These are phyloP conservation scores for Ophiostoma australiae DNA, from an alignment of 2,329 filamentous ascomycete species.

Conservation along the genomic window DNA sequence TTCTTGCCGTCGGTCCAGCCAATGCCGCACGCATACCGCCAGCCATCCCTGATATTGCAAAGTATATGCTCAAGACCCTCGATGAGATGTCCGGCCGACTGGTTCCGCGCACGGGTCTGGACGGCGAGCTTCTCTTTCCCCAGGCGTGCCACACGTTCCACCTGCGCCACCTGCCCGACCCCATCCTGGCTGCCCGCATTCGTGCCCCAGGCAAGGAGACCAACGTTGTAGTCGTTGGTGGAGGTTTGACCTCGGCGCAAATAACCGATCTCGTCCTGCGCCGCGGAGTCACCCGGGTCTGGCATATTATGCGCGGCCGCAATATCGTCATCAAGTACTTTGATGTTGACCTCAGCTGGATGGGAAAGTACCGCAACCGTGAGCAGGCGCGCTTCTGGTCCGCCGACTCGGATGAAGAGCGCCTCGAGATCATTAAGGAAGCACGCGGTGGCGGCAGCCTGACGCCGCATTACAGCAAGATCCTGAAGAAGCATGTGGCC, in stretches of 20 bases:
- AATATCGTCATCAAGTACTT: slow-evolving; percentile 63
- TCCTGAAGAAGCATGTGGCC: slow-evolving; percentile 57
- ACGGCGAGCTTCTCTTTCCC: slow-evolving; percentile 50
- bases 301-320: slow-evolving; percentile 59
- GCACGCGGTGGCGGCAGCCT: slow-evolving; percentile 74
- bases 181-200: slow-evolving; percentile 50
- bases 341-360: slow-evolving; percentile 71
- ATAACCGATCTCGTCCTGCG: slow-evolving; percentile 62
- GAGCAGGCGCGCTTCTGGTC: slow-evolving; percentile 74
- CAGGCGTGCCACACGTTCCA: slow-evolving; percentile 33
- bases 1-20: not conserved
- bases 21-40: not conserved
- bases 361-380: slow-evolving; percentile 75
- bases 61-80: not conserved
- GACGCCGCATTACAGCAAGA: slow-evolving; percentile 62
- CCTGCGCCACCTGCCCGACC: slow-evolving; percentile 51
- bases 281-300: slow-evolving; percentile 62
- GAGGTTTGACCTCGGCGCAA: slow-evolving; percentile 53
- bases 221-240: not conserved
- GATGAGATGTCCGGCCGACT: not conserved
- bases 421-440: slow-evolving; percentile 58
- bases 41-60: not conserved
- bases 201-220: slow-evolving; percentile 41
- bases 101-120: slow-evolving; percentile 43
- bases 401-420: slow-evolving; percentile 65